Conservation (phyloP, 345 rosid genomes). For the Hibiscus mutabilis region DNA sequence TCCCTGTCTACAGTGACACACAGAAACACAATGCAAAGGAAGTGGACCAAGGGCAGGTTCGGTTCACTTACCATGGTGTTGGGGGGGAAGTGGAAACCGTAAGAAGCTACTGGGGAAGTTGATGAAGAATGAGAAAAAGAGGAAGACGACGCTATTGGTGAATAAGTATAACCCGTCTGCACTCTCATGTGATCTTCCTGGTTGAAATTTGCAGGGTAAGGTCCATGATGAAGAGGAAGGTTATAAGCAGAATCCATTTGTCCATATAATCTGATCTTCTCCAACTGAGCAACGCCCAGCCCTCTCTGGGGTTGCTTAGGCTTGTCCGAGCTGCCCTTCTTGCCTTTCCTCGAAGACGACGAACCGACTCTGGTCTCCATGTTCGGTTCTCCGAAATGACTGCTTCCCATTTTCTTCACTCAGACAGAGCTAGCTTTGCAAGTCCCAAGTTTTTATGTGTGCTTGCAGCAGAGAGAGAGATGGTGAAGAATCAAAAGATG, state of each 20-base stretch:
- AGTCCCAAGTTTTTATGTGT: no score
- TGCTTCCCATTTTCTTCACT: conserved; percentile 52
- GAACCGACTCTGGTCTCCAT: conserved; percentile 43
- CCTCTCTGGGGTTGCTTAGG: conserved; percentile 46
- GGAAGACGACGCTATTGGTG: conserved; percentile 46
- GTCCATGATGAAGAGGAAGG: conserved; percentile 21
- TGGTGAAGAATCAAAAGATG: conserved; percentile 36
- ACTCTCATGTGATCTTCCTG: conserved; percentile 65
- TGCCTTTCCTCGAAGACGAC: conserved; percentile 62
- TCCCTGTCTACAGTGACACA: no score
- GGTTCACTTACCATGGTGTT: conserved; percentile 44
- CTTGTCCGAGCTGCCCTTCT: conserved; percentile 62
- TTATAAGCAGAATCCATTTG: conserved; percentile 39
- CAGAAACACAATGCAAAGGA: no score
- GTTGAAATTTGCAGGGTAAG: conserved; percentile 43
- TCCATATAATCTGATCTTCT: conserved; percentile 76
- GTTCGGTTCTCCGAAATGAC: conserved; percentile 67
- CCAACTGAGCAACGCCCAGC: conserved; percentile 95
- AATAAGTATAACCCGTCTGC: conserved; percentile 57
- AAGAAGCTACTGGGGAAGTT: conserved; percentile 46
- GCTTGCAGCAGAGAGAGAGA: no score
- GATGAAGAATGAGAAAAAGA: conserved; percentile 26
- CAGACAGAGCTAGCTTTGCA: no score
- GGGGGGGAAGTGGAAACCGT: conserved; percentile 52
- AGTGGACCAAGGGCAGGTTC: no score